Evolutionary conservation across 2,329 filamentous ascomycete species (phyloP), one percentile per base, ranked within the genome.

Genomic region (Trichothecium roseum): DNA sequence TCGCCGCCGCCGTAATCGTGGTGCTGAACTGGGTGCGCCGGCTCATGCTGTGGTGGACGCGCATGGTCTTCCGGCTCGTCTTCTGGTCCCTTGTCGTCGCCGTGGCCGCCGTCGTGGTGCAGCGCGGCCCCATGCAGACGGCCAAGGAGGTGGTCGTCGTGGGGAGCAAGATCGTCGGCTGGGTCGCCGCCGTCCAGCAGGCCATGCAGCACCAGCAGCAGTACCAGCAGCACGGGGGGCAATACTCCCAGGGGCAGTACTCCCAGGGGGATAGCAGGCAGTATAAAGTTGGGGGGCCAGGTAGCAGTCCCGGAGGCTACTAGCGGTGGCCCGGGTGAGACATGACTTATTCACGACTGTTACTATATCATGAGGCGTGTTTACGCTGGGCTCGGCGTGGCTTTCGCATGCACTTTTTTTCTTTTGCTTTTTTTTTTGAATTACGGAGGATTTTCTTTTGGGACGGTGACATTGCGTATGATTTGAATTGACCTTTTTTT

Each of bases 41-140:
- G 40, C 61, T 85, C 15, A 66, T 94, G 39, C 63, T 86, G 51
- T 93, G 79, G 63, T 86, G 85, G 76, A 73, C 86, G 35, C 64
- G 72, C n/a, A 52, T 94, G 37, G 66, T 68, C 9, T 55, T 84
- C 42, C 62, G 71, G 17, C 45, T 86, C 29, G 54, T 72, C 2
- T 75, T 86, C 43, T 91, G 78, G 75, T 70, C 69, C 2, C 54
- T 62, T 2, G 45, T 88, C 3, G 59, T 68, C 4, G 64, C 67
- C 1, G 29, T 77, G 1, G 65, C 66, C 1, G 62, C 77, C 14
- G 66, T 69, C 40, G 64, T 81, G 4, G 81, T 70, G 55, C 76
- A 78, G 50, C 64, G 84, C 3, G 79, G 86, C 0, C 53, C 80
- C 13, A 73, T 76, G 43, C 74, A 74, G 39, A 79, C 78, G 43